Evolutionary conservation across 495 filamentous ascomycete species (phyloP).

Genomic region (Hypoxylon fuscum): DNA sequence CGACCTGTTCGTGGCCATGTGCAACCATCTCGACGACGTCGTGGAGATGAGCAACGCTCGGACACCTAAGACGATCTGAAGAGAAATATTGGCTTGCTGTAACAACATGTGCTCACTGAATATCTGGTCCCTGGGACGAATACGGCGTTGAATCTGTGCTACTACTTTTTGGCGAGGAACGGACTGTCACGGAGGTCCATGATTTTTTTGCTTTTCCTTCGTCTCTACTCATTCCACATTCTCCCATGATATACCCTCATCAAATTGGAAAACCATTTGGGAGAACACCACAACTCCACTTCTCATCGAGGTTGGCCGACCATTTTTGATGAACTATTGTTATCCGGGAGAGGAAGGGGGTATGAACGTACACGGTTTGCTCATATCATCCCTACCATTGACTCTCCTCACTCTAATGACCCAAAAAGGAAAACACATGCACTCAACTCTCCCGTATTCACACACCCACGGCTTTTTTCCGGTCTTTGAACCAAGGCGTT

Average conservation of each 20-base stretch:
- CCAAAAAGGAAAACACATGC: conserved; percentile 30
- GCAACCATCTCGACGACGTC: conserved; percentile 94
- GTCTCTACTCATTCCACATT: conserved; percentile 49
- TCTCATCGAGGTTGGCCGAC: conserved; percentile 60
- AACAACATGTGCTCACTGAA: conserved; percentile 34
- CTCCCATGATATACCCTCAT: conserved; percentile 50
- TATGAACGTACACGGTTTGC: conserved; percentile 47
- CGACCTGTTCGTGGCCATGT: conserved; percentile 96
- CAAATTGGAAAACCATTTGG: conserved; percentile 61
- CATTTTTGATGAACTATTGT: conserved; percentile 51
- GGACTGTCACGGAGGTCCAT: conserved; percentile 29
- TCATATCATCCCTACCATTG: conserved; percentile 39
- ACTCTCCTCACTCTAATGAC: conserved; percentile 43
- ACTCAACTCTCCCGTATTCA: conserved; percentile 38
- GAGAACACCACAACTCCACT: conserved; percentile 58
- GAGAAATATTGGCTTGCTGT: conserved; percentile 31
- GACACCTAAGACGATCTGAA: conserved; percentile 61
- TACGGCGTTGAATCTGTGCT: conserved; percentile 25
- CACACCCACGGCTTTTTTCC: conserved; percentile 19
- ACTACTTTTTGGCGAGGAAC: conserved; percentile 37
- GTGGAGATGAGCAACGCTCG: conserved; percentile 66
- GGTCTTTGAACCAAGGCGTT: conserved; percentile 35
- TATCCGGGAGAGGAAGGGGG: conserved; percentile 47
- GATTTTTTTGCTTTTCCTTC: conserved; percentile 44
- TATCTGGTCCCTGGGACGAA: conserved; percentile 29